phyloP scores from a whole-genome alignment of 2,329 filamentous ascomycete genomes.

The Talaromyces amestolkiae region DNA sequence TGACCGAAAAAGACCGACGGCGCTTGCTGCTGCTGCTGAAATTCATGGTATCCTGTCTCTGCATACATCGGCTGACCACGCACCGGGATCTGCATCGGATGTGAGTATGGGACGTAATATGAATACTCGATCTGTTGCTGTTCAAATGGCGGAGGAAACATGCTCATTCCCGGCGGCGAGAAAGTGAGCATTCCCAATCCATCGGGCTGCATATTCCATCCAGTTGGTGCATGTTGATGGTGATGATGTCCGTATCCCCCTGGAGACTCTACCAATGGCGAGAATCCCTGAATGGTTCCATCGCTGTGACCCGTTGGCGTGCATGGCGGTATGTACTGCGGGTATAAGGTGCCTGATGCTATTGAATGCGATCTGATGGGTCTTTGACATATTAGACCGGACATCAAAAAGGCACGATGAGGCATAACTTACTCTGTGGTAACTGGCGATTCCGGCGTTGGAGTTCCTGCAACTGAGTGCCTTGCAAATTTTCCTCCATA shows the following conservation, averaged over 20 bases:
- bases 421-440: conserved; percentile 33
- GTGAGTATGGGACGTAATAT: conserved; percentile 7
- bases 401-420: not conserved
- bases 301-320: not conserved
- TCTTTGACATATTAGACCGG: not conserved
- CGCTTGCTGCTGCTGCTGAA: conserved; percentile 2
- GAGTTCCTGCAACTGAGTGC: conserved; percentile 26
- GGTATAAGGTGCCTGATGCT: not conserved
- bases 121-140: conserved; percentile 4
- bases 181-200: not conserved
- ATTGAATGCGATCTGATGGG: not conserved
- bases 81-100: not conserved
- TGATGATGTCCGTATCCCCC: not conserved
- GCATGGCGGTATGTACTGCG: not conserved
- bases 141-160: not conserved
- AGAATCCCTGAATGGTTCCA: not conserved
- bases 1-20: not conserved
- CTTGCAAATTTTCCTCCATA: conserved; percentile 27
- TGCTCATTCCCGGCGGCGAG: not conserved
- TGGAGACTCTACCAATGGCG: not conserved
- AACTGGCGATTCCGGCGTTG: conserved; percentile 34
- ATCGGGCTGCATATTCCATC: not conserved
- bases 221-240: not conserved
- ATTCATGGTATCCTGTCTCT: not conserved
- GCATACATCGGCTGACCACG: conserved; percentile 2